Conservation (phyloP, 129 eudicot species). For the Saposhnikovia divaricata region DNA sequence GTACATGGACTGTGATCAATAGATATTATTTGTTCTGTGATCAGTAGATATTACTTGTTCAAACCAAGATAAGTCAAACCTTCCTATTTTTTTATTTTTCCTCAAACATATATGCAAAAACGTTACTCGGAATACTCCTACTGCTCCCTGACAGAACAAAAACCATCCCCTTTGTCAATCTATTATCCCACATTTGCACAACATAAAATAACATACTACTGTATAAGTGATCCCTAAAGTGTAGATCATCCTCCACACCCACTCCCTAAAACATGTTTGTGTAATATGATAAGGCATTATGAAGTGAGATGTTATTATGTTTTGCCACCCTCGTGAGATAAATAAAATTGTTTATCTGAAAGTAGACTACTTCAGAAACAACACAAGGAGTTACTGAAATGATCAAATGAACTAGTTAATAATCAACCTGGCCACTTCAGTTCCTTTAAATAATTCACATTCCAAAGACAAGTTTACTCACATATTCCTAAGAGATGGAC, state of each 20-base stretch:
- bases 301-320: background rate
- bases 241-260: background rate
- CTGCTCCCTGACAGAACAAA: background rate
- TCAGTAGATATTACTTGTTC: no score
- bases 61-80: background rate
- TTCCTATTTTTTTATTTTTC: background rate
- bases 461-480: constrained; percentile 20
- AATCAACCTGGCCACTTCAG: background rate
- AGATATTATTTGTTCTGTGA: no score
- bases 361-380: background rate
- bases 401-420: background rate
- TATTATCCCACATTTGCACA: background rate
- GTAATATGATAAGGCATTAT: background rate
- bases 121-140: background rate
- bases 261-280: background rate
- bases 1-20: background rate
- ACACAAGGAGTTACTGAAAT: background rate
- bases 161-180: background rate
- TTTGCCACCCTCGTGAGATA: background rate
- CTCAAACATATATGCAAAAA: no score
- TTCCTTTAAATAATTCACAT: background rate
- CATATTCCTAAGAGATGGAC: constrained; percentile 39
- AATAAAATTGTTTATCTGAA: background rate
- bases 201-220: background rate
- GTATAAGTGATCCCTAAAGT: background rate